Percentiles rank a stretch among this genome's conserved stretches.
Evolutionary conservation across 768 basidiomycete species (phyloP).

Genomic region (Tylopilus sp.): DNA sequence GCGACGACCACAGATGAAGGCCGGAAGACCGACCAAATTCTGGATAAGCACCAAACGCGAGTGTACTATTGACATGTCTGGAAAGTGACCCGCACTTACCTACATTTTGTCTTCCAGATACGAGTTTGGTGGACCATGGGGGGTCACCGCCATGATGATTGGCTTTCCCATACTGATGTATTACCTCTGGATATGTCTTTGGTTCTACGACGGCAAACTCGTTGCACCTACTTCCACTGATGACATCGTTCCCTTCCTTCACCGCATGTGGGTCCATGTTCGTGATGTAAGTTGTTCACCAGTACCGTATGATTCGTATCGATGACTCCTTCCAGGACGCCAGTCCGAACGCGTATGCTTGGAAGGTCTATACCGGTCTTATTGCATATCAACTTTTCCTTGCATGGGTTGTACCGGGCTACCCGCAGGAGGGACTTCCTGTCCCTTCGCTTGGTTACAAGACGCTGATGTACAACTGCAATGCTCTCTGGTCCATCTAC

Average conservation of each 20-base stretch:
- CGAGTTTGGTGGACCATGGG: constrained; percentile 95
- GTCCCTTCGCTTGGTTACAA: constrained; percentile 93
- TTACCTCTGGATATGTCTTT: constrained; percentile 96
- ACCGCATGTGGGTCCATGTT: constrained; percentile 82
- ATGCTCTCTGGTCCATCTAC: constrained; percentile 84
- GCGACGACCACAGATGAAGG: constrained; percentile 62
- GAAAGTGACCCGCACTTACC: constrained; percentile 1
- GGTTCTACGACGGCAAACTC: constrained; percentile 89
- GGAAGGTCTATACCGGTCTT: constrained; percentile 86
- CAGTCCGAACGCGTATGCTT: constrained; percentile 82
- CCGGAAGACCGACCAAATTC: constrained; percentile 63
- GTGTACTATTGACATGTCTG: constrained; percentile 11
- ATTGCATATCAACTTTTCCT: constrained; percentile 87
- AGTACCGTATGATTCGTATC: background rate
- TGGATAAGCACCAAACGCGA: constrained; percentile 68
- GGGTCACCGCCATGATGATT: constrained; percentile 89
- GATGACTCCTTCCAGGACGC: constrained; percentile 64
- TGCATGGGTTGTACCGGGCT: constrained; percentile 89
- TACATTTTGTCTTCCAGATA: constrained; percentile 53
- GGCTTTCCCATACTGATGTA: constrained; percentile 97
- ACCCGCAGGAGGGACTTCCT: constrained; percentile 91
- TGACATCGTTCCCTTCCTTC: constrained; percentile 75
- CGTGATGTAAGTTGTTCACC: constrained; percentile 51
- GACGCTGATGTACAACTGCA: constrained; percentile 95
- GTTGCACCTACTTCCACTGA: constrained; percentile 63